Percentiles rank a stretch among this genome's conserved stretches.
Evolutionary conservation across 768 basidiomycete species (phyloP).

Genomic region (Basidioascus undulatus): DNA sequence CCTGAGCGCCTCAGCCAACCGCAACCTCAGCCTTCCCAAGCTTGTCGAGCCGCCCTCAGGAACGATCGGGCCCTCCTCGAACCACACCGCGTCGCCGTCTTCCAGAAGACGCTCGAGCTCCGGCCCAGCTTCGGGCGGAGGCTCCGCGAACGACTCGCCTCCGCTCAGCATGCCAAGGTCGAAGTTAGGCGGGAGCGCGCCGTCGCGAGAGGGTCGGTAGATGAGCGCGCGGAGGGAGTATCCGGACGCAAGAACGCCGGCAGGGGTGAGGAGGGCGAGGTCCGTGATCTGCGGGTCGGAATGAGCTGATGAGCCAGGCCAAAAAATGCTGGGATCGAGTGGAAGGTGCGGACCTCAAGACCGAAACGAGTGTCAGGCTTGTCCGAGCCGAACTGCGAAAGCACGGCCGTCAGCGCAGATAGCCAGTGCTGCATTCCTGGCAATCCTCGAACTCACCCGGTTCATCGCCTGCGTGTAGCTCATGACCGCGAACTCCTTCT

Average conservation of each 20-base stretch:
- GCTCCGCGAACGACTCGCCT: no score
- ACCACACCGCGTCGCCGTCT: no score
- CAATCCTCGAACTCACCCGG: constrained; percentile 26
- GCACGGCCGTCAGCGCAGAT: constrained; percentile 8
- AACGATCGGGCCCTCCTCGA: no score
- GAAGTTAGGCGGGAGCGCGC: no score
- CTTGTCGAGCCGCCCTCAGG: constrained; percentile 61
- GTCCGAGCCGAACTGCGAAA: constrained; percentile 60
- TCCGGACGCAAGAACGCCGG: no score
- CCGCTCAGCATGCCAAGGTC: no score
- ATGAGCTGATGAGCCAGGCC: not conserved
- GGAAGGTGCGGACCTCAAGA: constrained; percentile 38
- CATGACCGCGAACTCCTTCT: constrained; percentile 48
- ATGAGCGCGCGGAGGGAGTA: no score
- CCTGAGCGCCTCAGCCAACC: constrained; percentile 41
- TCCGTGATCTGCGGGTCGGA: constrained; percentile 19
- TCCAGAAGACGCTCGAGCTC: no score
- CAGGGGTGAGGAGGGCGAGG: constrained; percentile 17
- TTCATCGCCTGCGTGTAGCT: constrained; percentile 80
- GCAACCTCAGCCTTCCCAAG: constrained; percentile 41
- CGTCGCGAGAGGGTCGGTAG: no score
- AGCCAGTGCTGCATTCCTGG: not conserved
- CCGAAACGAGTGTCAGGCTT: constrained; percentile 81
- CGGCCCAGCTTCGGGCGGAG: no score
- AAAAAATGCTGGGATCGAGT: not conserved